Conservation (phyloP, 2,329 filamentous ascomycete species). For the Hypoxylon sp. region DNA sequence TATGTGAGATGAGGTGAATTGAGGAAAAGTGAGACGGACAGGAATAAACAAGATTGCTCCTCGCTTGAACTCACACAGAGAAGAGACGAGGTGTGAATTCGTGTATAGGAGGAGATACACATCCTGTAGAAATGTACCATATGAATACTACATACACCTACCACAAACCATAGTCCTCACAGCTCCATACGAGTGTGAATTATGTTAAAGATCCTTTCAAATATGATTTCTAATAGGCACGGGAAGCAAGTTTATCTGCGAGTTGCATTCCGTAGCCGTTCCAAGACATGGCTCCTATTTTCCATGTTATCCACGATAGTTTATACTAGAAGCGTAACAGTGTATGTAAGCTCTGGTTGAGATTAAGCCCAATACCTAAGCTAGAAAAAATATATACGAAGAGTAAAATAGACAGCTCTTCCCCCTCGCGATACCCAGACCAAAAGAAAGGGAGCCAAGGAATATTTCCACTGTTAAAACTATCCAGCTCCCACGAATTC, state of each 20-base stretch:
- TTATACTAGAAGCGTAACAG: background rate
- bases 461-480: background rate
- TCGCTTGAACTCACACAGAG: background rate
- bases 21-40: background rate
- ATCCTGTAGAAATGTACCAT: slow-evolving; percentile 33
- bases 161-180: background rate
- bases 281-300: background rate
- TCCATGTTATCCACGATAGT: background rate
- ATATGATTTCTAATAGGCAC: no score
- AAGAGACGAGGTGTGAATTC: background rate
- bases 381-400: slow-evolving; percentile 18
- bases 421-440: background rate
- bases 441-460: slow-evolving; percentile 6
- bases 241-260: background rate
- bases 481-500: background rate
- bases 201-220: background rate
- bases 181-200: background rate
- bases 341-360: background rate
- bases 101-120: slow-evolving; percentile 13
- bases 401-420: background rate
- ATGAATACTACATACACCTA: slow-evolving; percentile 22
- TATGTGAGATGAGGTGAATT: background rate
- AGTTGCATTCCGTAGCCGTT: no score
- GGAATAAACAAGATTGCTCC: background rate
- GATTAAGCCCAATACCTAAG: background rate